Percentiles rank a stretch among this genome's conserved stretches.
Evolutionary conservation across 495 filamentous ascomycete genomes (phyloP).

Genomic region (Glarea lozoyensis): DNA sequence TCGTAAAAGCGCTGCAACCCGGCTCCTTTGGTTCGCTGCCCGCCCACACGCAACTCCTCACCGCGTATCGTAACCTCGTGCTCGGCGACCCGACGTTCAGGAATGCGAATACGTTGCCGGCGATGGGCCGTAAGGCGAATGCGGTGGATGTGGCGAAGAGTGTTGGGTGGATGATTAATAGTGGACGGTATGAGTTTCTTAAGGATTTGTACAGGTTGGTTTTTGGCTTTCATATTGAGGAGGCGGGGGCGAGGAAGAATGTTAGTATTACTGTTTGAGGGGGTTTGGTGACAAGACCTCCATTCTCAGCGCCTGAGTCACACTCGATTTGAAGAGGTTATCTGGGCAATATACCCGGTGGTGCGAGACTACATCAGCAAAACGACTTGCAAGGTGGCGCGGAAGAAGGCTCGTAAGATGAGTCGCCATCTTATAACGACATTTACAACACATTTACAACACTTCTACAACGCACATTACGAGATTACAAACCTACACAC

Average conservation of each 20-base stretch:
- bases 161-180: slow-evolving; percentile 62
- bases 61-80: slow-evolving; percentile 70
- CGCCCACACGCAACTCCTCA: slow-evolving; percentile 61
- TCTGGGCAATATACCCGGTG: no score
- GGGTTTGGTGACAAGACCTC: no score
- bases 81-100: slow-evolving; percentile 58
- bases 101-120: slow-evolving; percentile 39
- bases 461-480: no score
- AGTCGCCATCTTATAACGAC: no score
- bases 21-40: slow-evolving; percentile 67
- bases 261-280: slow-evolving; percentile 21
- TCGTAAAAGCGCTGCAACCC: slow-evolving; percentile 65
- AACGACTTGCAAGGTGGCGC: no score
- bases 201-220: slow-evolving; percentile 75
- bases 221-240: slow-evolving; percentile 73
- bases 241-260: slow-evolving; percentile 40
- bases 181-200: slow-evolving; percentile 62
- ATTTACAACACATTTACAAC: no score
- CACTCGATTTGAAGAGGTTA: no score
- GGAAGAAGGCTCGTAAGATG: no score
- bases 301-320: no score
- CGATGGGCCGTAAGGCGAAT: slow-evolving; percentile 46
- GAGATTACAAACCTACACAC: no score
- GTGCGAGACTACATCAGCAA: no score
- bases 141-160: slow-evolving; percentile 68